Conservation (phyloP, 805 yeast genomes). For the Torulaspora quercuum region DNA sequence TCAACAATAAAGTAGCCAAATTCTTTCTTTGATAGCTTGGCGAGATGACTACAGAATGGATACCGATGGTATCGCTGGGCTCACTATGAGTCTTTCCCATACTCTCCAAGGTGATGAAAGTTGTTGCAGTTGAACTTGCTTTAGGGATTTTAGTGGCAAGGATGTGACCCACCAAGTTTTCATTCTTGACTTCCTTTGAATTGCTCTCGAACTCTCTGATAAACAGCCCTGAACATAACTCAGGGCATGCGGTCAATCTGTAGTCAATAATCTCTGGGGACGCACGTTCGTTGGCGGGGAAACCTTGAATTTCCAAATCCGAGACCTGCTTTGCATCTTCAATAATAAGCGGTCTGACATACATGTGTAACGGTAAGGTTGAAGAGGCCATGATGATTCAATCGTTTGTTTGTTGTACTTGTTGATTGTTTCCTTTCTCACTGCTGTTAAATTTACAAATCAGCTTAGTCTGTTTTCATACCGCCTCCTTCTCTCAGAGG, state of each 20-base stretch:
- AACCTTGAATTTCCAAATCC: constrained; percentile 63
- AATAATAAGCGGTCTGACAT: constrained; percentile 74
- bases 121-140: constrained; percentile 10
- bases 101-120: constrained; percentile 31
- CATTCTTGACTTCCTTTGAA: constrained; percentile 44
- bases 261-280: constrained; percentile 59
- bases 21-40: constrained; percentile 78
- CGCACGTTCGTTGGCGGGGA: constrained; percentile 68
- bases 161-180: constrained; percentile 72
- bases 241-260: constrained; percentile 81
- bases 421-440: neutral
- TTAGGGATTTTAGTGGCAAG: constrained; percentile 64
- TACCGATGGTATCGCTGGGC: constrained; percentile 65
- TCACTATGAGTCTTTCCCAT: constrained; percentile 61
- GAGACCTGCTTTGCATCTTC: constrained; percentile 63
- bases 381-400: constrained; percentile 20
- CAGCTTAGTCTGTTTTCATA: too few species aligned
- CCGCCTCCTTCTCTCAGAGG: too few species aligned
- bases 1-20: constrained; percentile 75
- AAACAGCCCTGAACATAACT: constrained; percentile 83
- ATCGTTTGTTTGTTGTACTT: neutral
- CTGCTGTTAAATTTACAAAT: too few species aligned
- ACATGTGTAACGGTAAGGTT: constrained; percentile 55
- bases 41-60: constrained; percentile 77
- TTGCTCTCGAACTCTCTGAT: constrained; percentile 55